These are phyloP conservation scores for Teunomyces stri DNA, from an alignment of 805 yeast species.

Conservation along the genomic window DNA sequence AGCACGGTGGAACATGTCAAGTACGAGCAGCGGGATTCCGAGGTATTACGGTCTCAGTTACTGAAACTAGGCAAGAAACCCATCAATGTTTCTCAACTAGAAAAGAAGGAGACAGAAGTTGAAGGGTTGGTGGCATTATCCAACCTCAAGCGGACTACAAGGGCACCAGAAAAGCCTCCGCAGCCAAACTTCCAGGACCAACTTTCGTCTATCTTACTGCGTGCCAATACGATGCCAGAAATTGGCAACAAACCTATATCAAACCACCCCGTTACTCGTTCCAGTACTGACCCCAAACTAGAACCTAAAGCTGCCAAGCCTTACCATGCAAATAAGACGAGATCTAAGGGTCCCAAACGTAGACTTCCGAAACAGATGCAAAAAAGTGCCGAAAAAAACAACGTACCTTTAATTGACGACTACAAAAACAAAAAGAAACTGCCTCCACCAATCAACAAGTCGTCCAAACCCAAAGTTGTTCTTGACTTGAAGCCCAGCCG, in stretches of 20 bases:
- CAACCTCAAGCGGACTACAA: conserved; percentile 16
- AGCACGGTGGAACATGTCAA: conserved; percentile 6
- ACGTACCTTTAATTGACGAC: conserved; percentile 2
- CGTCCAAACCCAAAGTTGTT: conserved; percentile 19
- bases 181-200: conserved; percentile 16
- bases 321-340: conserved; percentile 43
- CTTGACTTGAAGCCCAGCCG: conserved; percentile 24
- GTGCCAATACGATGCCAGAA: conserved; percentile 28
- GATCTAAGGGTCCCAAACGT: conserved; percentile 54
- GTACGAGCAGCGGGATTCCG: conserved; percentile 22
- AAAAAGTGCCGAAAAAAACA: neutral
- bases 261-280: conserved; percentile 3
- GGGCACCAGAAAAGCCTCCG: conserved; percentile 1
- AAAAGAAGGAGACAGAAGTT: conserved; percentile 8
- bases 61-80: conserved; percentile 17
- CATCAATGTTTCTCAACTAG: conserved; percentile 4
- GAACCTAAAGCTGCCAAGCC: conserved; percentile 21
- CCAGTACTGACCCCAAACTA: conserved; percentile 14
- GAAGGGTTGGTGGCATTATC: conserved; percentile 16
- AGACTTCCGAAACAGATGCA: conserved; percentile 36
- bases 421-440: conserved; percentile 7
- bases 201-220: conserved; percentile 26
- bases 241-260: conserved; percentile 5
- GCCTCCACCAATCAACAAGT: conserved; percentile 24
- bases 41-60: conserved; percentile 23